phyloP scores from a whole-genome alignment of 169 alveolate species.

The Cardiosporidium cionae region DNA sequence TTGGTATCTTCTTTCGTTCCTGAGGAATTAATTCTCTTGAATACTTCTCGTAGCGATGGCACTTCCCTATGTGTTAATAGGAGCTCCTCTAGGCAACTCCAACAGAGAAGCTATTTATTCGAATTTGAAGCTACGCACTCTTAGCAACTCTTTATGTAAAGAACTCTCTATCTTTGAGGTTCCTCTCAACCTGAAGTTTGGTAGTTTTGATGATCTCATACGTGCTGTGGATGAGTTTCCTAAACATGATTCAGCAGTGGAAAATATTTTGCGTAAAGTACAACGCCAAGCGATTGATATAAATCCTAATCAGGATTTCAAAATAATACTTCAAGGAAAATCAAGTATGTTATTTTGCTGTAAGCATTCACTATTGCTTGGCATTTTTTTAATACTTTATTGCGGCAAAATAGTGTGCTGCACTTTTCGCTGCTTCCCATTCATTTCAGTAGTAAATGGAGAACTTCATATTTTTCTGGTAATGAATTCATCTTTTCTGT shows the following conservation, averaged over 20 bases:
- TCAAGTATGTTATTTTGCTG: too few relatives aligned
- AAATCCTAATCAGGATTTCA: conserved; percentile 33
- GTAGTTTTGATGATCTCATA: conserved; percentile 52
- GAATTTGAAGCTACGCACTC: not conserved
- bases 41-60: too few relatives aligned
- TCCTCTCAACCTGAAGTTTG: conserved; percentile 53
- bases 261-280: conserved; percentile 47
- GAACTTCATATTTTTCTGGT: too few relatives aligned
- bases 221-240: conserved; percentile 47
- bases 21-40: too few relatives aligned
- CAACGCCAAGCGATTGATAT: conserved; percentile 46
- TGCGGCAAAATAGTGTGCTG: too few relatives aligned
- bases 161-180: conserved; percentile 49
- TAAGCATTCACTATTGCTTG: too few relatives aligned
- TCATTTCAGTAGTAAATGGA: too few relatives aligned
- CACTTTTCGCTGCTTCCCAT: too few relatives aligned
- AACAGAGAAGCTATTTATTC: not conserved
- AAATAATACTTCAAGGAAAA: conserved; percentile 20
- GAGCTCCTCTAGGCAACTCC: not conserved
- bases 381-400: too few relatives aligned
- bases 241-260: conserved; percentile 49
- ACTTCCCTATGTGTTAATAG: not conserved
- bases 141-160: conserved; percentile 13
- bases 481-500: too few relatives aligned
- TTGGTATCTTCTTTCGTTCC: too few relatives aligned